A percentile compares a stretch with the other conserved stretches of the same genome.
Evolutionary conservation across 2,329 filamentous ascomycete genomes (phyloP).

Genomic region (Penicillium sp.): DNA sequence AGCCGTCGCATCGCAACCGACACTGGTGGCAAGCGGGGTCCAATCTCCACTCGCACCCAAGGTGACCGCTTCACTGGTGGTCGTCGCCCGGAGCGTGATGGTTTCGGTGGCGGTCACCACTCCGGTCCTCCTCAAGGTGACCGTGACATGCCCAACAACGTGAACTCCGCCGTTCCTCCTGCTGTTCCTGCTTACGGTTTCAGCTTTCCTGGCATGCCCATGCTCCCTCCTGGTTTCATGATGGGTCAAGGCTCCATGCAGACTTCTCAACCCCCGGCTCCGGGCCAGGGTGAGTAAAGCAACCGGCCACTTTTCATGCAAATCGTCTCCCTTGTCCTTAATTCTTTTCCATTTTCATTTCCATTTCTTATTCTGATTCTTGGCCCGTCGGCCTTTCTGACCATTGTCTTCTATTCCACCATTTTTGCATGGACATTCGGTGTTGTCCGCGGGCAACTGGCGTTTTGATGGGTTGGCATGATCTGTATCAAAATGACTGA

Average conservation of each 20-base stretch:
- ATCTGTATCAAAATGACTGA: constrained; percentile 4
- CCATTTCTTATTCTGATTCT: not conserved
- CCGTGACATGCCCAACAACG: constrained; percentile 36
- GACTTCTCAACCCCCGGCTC: constrained; percentile 38
- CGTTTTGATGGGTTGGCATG: constrained; percentile 1
- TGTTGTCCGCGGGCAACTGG: not conserved
- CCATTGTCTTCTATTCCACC: constrained; percentile 2
- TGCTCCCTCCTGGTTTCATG: constrained; percentile 51
- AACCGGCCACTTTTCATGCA: not conserved
- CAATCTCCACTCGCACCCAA: constrained; percentile 44
- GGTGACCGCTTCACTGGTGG: constrained; percentile 28
- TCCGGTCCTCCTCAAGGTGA: constrained; percentile 25
- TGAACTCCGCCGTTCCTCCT: constrained; percentile 52
- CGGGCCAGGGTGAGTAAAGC: constrained; percentile 34
- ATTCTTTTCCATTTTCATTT: constrained; percentile 1
- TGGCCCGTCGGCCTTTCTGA: not conserved
- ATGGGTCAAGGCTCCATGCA: constrained; percentile 38
- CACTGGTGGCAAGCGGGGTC: constrained; percentile 50
- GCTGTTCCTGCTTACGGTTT: constrained; percentile 58
- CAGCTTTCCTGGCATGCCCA: constrained; percentile 51
- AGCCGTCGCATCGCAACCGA: constrained; percentile 54
- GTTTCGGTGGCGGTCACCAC: constrained; percentile 25
- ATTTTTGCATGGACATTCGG: not conserved
- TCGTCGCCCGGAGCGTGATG: constrained; percentile 36
- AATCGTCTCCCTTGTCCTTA: not conserved